Evolutionary conservation across 176 grass and related monocot species (phyloP).

Genomic region (Eragrostis nindensis): DNA sequence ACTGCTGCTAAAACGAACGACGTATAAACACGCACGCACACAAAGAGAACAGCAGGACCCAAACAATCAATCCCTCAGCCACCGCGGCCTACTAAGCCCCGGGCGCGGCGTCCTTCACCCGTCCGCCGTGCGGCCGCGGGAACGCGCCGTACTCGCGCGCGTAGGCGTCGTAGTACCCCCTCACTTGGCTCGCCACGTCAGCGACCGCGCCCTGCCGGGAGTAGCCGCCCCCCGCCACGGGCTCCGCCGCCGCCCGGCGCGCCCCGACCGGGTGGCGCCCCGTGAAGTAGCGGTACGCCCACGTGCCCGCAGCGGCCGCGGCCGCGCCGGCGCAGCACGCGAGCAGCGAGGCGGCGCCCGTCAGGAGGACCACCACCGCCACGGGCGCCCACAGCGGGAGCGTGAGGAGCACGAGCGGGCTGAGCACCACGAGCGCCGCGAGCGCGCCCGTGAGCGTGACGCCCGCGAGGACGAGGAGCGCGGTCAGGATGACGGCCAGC

Average conservation of each 20-base stretch:
- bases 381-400: constrained; percentile 66
- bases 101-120: constrained; percentile 69
- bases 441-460: constrained; percentile 50
- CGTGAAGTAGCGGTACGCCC: constrained; percentile 60
- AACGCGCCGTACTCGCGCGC: constrained; percentile 48
- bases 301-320: constrained; percentile 47
- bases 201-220: constrained; percentile 42
- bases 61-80: too few species aligned
- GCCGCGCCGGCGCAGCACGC: constrained; percentile 45
- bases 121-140: constrained; percentile 34
- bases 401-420: constrained; percentile 63
- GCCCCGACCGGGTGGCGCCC: constrained; percentile 50
- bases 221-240: background rate
- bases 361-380: background rate
- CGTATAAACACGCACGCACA: background rate
- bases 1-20: background rate
- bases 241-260: constrained; percentile 28
- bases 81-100: constrained; percentile 45
- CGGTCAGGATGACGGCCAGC: constrained; percentile 48
- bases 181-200: constrained; percentile 42
- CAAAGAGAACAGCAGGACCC: background rate
- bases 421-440: constrained; percentile 45
- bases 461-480: constrained; percentile 58
- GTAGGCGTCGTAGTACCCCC: constrained; percentile 49
- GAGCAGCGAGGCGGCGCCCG: constrained; percentile 38